Evolutionary conservation across 495 filamentous ascomycete species (phyloP), one percentile per base, ranked within the genome.

Genomic region (Penicillium bovifimosum): DNA sequence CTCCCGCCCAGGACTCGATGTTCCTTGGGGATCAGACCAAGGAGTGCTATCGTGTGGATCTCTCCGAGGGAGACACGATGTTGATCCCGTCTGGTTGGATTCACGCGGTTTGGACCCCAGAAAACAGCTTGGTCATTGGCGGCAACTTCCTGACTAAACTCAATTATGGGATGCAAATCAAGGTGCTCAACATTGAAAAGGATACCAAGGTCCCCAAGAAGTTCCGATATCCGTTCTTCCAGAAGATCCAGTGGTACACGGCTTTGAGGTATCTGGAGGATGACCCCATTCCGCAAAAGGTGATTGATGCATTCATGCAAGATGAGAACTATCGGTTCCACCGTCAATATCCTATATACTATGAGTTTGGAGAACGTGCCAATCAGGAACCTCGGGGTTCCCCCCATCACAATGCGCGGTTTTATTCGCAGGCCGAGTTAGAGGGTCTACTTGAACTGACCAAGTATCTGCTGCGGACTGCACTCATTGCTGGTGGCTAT

Each of bases 21-120:
- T 87, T 83, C 53, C 74, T 87, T 14, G 80, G 79, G 0, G 75
- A 82, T 45, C 80, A 85, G 59, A 86, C 84, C 9, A 85, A 86
- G 54, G 85, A 87, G 53, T 89, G 86, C 65, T 86, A 84, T 53
- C 78, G 86, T 26, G 83, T 89, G 38, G 85, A 87, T 55, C 80
- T 89, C 6, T 77, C 73, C 14, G 82, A 85, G 56, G 86, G 86
- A 9, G 86, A 90, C 60, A 90, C 86, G 4, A 87, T 89, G 82
- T 68, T 90, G 34, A 89, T 90, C 50, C 86, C 86, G 5, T 86
- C 86, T 10, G 86, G 86, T 9, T 90, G 86, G 86, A 90, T 90
- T 47, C 86, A 90, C 61, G 86, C 86, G 11, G 86, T 90, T 6
- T 89, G 87, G 83, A 90, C 86, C 13, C 86, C 86, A 2, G 78